These are phyloP conservation scores for Phytophthora syringae DNA, from an alignment of 352 stramenopile species.

Conservation along the genomic window DNA sequence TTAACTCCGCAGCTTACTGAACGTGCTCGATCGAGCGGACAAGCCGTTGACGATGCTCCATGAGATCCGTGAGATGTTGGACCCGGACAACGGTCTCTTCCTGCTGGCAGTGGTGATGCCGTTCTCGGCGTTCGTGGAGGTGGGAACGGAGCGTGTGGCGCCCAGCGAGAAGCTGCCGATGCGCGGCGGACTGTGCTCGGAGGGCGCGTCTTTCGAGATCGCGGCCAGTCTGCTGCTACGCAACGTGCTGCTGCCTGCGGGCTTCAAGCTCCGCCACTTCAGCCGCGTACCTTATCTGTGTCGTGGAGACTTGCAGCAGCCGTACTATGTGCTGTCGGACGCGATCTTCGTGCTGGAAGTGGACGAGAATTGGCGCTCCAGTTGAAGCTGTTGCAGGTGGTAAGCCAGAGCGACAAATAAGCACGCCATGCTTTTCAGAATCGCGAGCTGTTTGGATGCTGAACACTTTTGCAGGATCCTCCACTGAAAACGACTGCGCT, in stretches of 20 bases:
- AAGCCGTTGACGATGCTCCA: conserved; percentile 80
- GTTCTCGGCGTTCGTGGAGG: conserved; percentile 84
- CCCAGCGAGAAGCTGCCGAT: conserved; percentile 76
- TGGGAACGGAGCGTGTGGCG: conserved; percentile 64
- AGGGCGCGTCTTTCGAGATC: conserved; percentile 73
- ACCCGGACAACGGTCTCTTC: conserved; percentile 76
- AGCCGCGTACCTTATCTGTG: conserved; percentile 87
- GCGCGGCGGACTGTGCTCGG: conserved; percentile 61
- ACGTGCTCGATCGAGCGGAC: conserved; percentile 84
- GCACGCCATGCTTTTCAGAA: conserved; percentile 32
- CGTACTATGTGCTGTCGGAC: conserved; percentile 88
- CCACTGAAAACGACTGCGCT: conserved; percentile 9
- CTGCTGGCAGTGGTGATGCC: conserved; percentile 81
- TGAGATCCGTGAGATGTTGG: conserved; percentile 77
- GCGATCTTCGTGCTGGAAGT: conserved; percentile 85
- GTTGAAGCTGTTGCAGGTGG: conserved; percentile 16
- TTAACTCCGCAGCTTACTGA: conserved; percentile 66
- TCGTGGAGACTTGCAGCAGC: conserved; percentile 74
- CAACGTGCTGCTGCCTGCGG: conserved; percentile 71
- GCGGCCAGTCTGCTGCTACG: conserved; percentile 62
- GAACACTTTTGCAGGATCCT: conserved; percentile 7
- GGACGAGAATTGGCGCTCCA: conserved; percentile 30
- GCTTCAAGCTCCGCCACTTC: conserved; percentile 83
- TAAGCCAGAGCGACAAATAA: conserved; percentile 6
- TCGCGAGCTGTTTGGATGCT: conserved; percentile 3